Evolutionary conservation across 2,329 filamentous ascomycete genomes (phyloP).

Genomic region (Xylariaceae sp.): DNA sequence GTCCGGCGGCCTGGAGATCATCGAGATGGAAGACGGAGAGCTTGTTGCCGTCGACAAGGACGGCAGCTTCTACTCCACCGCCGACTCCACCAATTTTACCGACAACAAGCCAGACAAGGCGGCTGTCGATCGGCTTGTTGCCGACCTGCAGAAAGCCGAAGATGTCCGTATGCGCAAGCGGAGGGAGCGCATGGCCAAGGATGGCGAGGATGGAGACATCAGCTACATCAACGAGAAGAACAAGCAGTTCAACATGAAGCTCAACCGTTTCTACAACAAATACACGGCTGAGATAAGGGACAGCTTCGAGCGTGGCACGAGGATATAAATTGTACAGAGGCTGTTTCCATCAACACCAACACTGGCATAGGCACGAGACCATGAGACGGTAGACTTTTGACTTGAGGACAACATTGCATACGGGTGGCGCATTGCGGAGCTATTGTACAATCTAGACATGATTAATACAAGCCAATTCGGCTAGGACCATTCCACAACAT

Average conservation of each 20-base stretch:
- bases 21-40: slow-evolving; percentile 93
- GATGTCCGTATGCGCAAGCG: slow-evolving; percentile 83
- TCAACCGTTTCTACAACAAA: slow-evolving; percentile 95
- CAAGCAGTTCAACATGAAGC: slow-evolving; percentile 99
- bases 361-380: background rate
- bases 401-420: background rate
- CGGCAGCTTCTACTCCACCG: slow-evolving; percentile 86
- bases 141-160: slow-evolving; percentile 84
- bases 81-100: slow-evolving; percentile 75
- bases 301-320: slow-evolving; percentile 95
- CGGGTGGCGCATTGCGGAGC: slow-evolving; percentile 14
- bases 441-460: slow-evolving; percentile 29
- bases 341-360: background rate
- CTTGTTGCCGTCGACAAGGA: slow-evolving; percentile 90
- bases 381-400: background rate
- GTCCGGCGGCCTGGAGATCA: slow-evolving; percentile 82
- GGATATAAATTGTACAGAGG: slow-evolving; percentile 61
- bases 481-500: background rate
- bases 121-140: slow-evolving; percentile 82
- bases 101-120: slow-evolving; percentile 85
- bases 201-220: slow-evolving; percentile 84
- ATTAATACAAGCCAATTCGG: slow-evolving; percentile 13
- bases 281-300: slow-evolving; percentile 97
- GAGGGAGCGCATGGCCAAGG: slow-evolving; percentile 71
- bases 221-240: slow-evolving; percentile 99